Evolutionary conservation across 345 rosid species (phyloP).

Genomic region (Microthlaspi erraticum): DNA sequence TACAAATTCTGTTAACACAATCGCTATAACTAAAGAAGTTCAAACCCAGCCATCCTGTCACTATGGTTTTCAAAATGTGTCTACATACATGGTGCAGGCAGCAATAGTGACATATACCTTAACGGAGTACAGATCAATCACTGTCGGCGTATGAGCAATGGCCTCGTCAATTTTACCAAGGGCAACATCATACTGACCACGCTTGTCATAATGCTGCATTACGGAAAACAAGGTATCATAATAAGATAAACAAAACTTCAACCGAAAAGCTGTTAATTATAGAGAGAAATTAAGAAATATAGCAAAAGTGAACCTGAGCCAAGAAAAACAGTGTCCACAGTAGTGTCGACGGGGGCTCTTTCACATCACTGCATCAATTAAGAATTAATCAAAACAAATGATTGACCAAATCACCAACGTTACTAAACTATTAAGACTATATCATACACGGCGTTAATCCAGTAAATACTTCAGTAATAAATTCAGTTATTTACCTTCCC

Average conservation of each 20-base stretch:
- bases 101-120: slow-evolving; percentile 58
- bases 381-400: slow-evolving; percentile 2
- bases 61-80: slow-evolving; percentile 1
- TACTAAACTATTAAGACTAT: neutral
- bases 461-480: slow-evolving; percentile 2
- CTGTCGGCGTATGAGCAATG: slow-evolving; percentile 93
- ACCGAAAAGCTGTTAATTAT: slow-evolving; percentile 15
- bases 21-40: slow-evolving; percentile 19
- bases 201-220: slow-evolving; percentile 96
- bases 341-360: slow-evolving; percentile 93
- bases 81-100: slow-evolving; percentile 19
- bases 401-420: neutral
- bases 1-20: slow-evolving; percentile 13
- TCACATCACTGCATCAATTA: slow-evolving; percentile 66
- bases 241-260: slow-evolving; percentile 21
- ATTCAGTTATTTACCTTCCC: slow-evolving; percentile 66
- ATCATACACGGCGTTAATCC: neutral
- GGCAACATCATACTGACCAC: slow-evolving; percentile 79
- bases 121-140: slow-evolving; percentile 89
- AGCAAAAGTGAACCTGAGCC: slow-evolving; percentile 78
- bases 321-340: slow-evolving; percentile 90
- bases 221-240: slow-evolving; percentile 21
- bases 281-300: slow-evolving; percentile 27
- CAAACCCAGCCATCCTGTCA: slow-evolving; percentile 24
- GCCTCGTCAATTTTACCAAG: slow-evolving; percentile 89